Base-by-base conservation (phyloP, 2,329 filamentous ascomycete genomes). In the Lachnum nothofagi region DNA sequence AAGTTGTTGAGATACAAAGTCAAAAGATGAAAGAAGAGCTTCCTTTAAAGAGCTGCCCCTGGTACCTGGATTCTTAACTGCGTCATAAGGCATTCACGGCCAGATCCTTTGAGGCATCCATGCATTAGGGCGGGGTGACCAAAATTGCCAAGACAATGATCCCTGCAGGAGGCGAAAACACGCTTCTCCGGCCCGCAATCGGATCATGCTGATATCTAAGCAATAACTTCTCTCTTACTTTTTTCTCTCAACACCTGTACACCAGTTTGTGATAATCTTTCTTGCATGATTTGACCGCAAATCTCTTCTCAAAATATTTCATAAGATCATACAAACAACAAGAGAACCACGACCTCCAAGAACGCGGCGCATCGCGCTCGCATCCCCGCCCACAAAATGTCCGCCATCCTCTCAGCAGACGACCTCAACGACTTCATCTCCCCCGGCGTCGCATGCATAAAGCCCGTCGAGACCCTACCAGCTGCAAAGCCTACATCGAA, bases 361-460 rank as follows among this genome's bases (percentile, higher is more conserved):
- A 39, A 16, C 14, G 53, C 46, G 52, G 50, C 58, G 59, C 54
- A 38, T 48, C 37, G 55, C 49, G 50, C 55, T 51, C 48, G 50
- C 54, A 50, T 38, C 44, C 29, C 33, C 35, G 12, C 34, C 29
- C 31, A 31, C 19, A 75, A 67, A 55, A 98, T 98, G 93, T 95
- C 90, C 67, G 93, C 93, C 55, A 98, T 98, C 63, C 85, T 98
- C 63, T 97, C 91, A 48, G 85, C 86, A 63, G 91, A 98, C 74
- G 91, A 96, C 68, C 77, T 98, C 53, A 98, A 98, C 75, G 93
- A 98, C 76, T 98, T 98, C 73, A 98, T 98, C 67, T 93, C 88
- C 49, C 93, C 93, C 12, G 91, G 91, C 54, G 91, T 98, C 64
- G 93, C 93, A 55, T 98, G 93, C 72, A 97, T 98, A 70, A 97